A percentile compares a stretch with the other conserved stretches of the same genome.
Conservation (phyloP, 1,284 basidiomycete genomes). For the Cutaneotrichosporon cyanovorans region DNA sequence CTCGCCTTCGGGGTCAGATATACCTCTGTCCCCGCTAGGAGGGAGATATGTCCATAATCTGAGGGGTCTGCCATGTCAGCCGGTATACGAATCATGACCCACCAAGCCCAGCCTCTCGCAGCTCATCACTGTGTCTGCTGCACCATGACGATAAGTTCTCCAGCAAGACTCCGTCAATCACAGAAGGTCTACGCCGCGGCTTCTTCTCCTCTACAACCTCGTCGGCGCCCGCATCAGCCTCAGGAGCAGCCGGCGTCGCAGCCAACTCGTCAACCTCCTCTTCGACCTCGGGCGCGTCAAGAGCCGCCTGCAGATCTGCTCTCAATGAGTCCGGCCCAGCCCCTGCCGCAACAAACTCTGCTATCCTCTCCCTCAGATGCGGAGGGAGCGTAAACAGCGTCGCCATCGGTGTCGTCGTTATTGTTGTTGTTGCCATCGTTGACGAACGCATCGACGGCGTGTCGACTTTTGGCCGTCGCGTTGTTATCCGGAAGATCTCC, state of each 20-base stretch:
- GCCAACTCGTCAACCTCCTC: slow-evolving; percentile 8
- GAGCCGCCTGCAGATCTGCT: slow-evolving; percentile 4
- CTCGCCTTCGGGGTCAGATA: slow-evolving; percentile 30
- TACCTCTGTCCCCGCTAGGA: slow-evolving; percentile 35
- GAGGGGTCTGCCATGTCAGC: slow-evolving; percentile 21
- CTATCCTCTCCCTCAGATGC: slow-evolving; percentile 28
- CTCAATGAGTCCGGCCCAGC: slow-evolving; percentile 18
- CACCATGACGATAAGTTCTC: slow-evolving; percentile 18
- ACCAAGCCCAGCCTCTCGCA: slow-evolving; percentile 16
- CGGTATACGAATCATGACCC: not conserved
- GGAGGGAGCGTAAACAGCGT: slow-evolving; percentile 30
- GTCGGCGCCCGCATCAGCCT: not conserved
- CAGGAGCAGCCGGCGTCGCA: not conserved
- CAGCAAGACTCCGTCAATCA: slow-evolving; percentile 18
- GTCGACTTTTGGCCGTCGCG: no score
- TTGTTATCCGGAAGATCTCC: not conserved
- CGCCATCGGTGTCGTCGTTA: slow-evolving; percentile 2
- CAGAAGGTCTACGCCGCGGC: not conserved
- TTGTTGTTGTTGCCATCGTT: not conserved
- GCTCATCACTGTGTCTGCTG: not conserved
- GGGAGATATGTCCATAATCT: slow-evolving; percentile 26
- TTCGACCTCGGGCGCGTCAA: slow-evolving; percentile 4
- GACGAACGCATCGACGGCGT: no score
- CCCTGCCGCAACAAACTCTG: slow-evolving; percentile 14
- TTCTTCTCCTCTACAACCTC: not conserved